phyloP scores from a whole-genome alignment of 495 filamentous ascomycete species.

The Penicillium paradoxum region DNA sequence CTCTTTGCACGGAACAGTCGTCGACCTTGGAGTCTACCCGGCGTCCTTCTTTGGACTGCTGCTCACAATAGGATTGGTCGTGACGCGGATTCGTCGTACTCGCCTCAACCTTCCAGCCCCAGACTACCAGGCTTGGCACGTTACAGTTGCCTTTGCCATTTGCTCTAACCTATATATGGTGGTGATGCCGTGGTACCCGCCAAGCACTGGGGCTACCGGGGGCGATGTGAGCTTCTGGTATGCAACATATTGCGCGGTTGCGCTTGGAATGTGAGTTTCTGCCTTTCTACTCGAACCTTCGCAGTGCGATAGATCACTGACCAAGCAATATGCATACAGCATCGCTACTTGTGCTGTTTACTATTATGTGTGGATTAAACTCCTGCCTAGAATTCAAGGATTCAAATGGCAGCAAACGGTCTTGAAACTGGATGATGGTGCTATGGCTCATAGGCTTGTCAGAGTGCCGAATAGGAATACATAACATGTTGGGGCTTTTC shows the following conservation, averaged over 20 bases:
- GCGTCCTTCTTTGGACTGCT: slow-evolving; percentile 48
- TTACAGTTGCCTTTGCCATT: slow-evolving; percentile 51
- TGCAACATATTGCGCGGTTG: slow-evolving; percentile 54
- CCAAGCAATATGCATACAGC: slow-evolving; percentile 16
- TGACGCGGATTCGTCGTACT: slow-evolving; percentile 48
- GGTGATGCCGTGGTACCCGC: slow-evolving; percentile 63
- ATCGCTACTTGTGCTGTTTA: slow-evolving; percentile 49
- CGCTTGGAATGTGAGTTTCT: slow-evolving; percentile 50
- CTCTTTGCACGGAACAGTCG: slow-evolving; percentile 30
- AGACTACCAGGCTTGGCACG: slow-evolving; percentile 51
- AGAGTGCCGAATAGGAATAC: slow-evolving; percentile 46
- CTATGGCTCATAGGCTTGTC: slow-evolving; percentile 48
- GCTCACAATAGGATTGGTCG: slow-evolving; percentile 49
- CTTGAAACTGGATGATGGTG: slow-evolving; percentile 42
- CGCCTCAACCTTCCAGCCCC: slow-evolving; percentile 38
- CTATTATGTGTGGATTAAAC: slow-evolving; percentile 52
- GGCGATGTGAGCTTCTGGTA: slow-evolving; percentile 67
- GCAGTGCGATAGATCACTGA: background rate
- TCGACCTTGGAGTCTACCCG: slow-evolving; percentile 52
- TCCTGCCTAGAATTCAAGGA: slow-evolving; percentile 44
- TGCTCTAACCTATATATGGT: slow-evolving; percentile 52
- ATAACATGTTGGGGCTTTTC: background rate
- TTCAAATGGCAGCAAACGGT: slow-evolving; percentile 54
- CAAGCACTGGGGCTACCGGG: slow-evolving; percentile 47
- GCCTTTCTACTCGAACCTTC: background rate